Base-by-base conservation (phyloP, 768 basidiomycete species). In the Pisolithus sp. region DNA sequence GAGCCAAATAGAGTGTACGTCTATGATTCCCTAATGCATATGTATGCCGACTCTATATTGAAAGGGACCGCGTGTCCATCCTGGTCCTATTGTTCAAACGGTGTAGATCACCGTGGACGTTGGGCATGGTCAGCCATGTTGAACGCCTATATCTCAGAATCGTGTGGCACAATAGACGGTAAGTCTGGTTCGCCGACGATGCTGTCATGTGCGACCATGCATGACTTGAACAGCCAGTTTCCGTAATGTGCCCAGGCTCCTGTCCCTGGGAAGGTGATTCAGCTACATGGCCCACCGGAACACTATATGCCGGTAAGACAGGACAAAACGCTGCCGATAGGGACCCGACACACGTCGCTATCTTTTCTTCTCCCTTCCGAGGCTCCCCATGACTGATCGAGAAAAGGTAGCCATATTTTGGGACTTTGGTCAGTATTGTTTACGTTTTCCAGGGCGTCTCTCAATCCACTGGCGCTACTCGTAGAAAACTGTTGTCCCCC, bases 351-450 rank as follows among this genome's bases (percentile, higher is more conserved):
- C 13, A 34, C n/a, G n/a, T n/a, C n/a, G n/a, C 34, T 4, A 10
- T n/a, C 13, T 34, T 13, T 34, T 20, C 18, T 7, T 41, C 51
- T 47, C 55, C 41, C 53, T 51, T 55, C 47, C 36, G 41, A 30
- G 57, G 49, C 46, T 53, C 56, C 46, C 47, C 55, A 75, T 74
- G 74, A 63, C 64, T 46, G 60, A 66, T 54, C 60, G 60, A 21
- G 53, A 62, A 37, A 62, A 68, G 26, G 76, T 78, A 44, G 75
- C 74, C 46, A 69, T 78, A 39, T 78, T 70, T 30, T 69, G 68
- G 68, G 68, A 69, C 53, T 69, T 71, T 41, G 68, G 68, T 69
- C 38, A 30, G 68, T 56, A 4, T 26, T 15, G 13, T 34, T 43
- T 17, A 42, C 13, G n/a, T n/a, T 28, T 7, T 42, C 10, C 21